These are phyloP conservation scores for Pyricularia sp. DNA, from an alignment of 2,329 filamentous ascomycete genomes.

Conservation along the genomic window DNA sequence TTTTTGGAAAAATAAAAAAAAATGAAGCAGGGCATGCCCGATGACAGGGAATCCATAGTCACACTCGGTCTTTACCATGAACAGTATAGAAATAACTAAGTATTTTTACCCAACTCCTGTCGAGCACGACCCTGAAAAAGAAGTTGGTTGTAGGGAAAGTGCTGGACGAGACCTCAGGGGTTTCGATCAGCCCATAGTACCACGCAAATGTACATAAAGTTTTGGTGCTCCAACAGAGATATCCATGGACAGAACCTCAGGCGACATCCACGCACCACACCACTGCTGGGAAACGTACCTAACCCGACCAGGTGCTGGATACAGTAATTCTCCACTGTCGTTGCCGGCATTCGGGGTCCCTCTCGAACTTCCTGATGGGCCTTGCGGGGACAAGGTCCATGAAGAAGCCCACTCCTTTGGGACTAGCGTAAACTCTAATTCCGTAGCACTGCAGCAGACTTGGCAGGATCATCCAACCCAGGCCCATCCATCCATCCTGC, in stretches of 20 bases:
- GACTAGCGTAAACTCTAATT: constrained; percentile 1
- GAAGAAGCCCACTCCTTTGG: background rate
- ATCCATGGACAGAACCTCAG: background rate
- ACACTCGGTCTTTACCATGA: background rate
- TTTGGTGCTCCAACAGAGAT: background rate
- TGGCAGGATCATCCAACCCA: constrained; percentile 1
- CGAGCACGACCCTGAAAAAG: background rate
- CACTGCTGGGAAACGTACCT: background rate
- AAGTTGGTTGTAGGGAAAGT: background rate
- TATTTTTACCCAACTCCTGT: background rate
- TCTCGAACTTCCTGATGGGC: background rate
- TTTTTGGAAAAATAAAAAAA: background rate
- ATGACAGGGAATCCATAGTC: background rate
- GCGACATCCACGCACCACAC: background rate
- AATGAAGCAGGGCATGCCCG: background rate
- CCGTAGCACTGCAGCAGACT: background rate
- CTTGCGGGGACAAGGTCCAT: background rate
- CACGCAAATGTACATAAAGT: background rate
- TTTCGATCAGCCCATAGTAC: background rate
- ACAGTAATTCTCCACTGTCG: background rate
- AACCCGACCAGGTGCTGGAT: background rate
- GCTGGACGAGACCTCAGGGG: background rate
- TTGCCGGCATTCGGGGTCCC: constrained; percentile 1
- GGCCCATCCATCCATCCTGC: background rate
- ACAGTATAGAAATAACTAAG: background rate